These are phyloP conservation scores for Ceriops tagal DNA, from an alignment of 345 rosid genomes.

Conservation along the genomic window DNA sequence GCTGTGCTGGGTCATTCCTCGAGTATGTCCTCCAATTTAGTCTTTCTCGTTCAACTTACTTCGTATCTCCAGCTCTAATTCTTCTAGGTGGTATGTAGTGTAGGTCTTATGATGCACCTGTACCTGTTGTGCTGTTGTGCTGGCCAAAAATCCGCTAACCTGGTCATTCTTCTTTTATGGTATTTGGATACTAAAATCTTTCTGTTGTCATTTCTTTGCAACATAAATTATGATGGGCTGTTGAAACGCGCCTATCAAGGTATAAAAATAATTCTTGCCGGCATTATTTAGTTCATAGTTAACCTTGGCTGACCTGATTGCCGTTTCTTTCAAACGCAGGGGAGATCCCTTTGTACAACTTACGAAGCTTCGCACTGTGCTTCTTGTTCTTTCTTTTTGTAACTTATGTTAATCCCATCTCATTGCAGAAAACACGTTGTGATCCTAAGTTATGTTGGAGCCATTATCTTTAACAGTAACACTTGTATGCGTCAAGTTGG, in stretches of 20 bases:
- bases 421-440: conserved; percentile 7
- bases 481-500: conserved; percentile 23
- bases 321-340: neutral
- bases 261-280: neutral
- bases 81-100: too few relatives aligned
- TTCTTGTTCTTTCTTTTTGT: neutral
- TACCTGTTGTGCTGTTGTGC: too few relatives aligned
- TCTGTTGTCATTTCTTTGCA: neutral
- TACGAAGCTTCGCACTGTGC: neutral
- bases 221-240: neutral
- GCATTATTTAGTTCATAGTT: neutral
- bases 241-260: neutral
- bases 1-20: too few relatives aligned
- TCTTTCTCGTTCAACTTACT: too few relatives aligned
- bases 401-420: conserved; percentile 2
- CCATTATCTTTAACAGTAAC: conserved; percentile 11
- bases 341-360: neutral
- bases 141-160: neutral
- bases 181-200: neutral
- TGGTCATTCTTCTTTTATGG: neutral
- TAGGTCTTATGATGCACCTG: too few relatives aligned
- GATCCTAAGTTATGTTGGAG: conserved; percentile 12
- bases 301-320: neutral
- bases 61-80: too few relatives aligned
- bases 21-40: too few relatives aligned